phyloP scores from a whole-genome alignment of 768 basidiomycete genomes.

The Mycena metata region DNA sequence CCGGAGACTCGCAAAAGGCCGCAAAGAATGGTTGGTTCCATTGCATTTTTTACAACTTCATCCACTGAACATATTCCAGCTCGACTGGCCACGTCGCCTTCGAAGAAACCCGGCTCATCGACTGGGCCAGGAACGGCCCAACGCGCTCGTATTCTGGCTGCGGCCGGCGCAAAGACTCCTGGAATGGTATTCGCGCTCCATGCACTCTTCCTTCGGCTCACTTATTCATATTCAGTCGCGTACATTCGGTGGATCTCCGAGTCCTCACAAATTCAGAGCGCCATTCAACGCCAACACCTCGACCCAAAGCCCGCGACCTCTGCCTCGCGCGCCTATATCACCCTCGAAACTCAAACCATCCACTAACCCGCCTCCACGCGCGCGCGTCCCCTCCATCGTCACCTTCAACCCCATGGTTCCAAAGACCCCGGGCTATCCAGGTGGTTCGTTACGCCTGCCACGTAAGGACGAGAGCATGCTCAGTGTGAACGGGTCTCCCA shows the following conservation, averaged over 20 bases:
- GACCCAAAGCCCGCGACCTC: slow-evolving; percentile 41
- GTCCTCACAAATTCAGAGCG: slow-evolving; percentile 61
- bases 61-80: slow-evolving; percentile 47
- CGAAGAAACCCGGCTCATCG: slow-evolving; percentile 65
- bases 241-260: slow-evolving; percentile 53
- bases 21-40: slow-evolving; percentile 69
- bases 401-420: slow-evolving; percentile 81
- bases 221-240: slow-evolving; percentile 41
- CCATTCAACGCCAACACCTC: slow-evolving; percentile 57
- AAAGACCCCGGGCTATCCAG: slow-evolving; percentile 68
- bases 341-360: slow-evolving; percentile 58
- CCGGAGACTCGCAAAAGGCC: slow-evolving; percentile 60
- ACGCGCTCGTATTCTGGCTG: slow-evolving; percentile 56
- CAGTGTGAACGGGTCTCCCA: slow-evolving; percentile 85
- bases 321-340: slow-evolving; percentile 41
- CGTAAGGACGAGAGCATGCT: slow-evolving; percentile 84
- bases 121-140: slow-evolving; percentile 69
- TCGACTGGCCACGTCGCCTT: slow-evolving; percentile 63
- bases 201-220: background rate
- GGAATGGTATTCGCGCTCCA: slow-evolving; percentile 47
- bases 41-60: background rate
- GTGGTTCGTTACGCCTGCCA: slow-evolving; percentile 70
- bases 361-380: slow-evolving; percentile 39
- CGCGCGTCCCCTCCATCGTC: slow-evolving; percentile 69
- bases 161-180: slow-evolving; percentile 57